Base-by-base conservation (phyloP, 306 rosid species). In the Hippophae gyantsensis region DNA sequence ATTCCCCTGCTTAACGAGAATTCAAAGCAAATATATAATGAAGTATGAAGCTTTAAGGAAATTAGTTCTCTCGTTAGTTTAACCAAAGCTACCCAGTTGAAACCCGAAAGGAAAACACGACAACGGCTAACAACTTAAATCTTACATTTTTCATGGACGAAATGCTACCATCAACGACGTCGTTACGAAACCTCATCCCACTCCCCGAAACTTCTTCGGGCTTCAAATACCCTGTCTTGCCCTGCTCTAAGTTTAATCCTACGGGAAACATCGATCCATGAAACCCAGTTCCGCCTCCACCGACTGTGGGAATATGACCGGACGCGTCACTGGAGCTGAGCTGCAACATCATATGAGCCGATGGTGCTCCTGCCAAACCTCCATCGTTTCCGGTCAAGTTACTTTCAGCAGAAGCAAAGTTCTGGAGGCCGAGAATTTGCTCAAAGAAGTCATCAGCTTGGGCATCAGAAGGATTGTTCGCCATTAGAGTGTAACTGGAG, bases 181-280 rank as follows among this genome's bases (percentile, higher is more conserved):
- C 94, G 8, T 84, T 84, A 12, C 84, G 93, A 78, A 82, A 90
- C 41, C 87, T 82, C 60, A 87, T 87, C 10, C 82, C 88, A 61
- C 87, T 92, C 6, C 90, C 93, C 13, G 99, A 92, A 67, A 93
- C 83, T 26, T 92, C 96, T 43, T 92, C 98, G 13, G 92, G 79
- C 63, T 82, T 83, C 62, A 87, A 52, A 66, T 83, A 87, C 52
- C 79, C 81, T 42, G 79, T 72, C 66, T 88, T 83, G 5, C 93
- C 90, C 49, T 88, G 99, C 65, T 92, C 96, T 76, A 92, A 59
- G 72, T 96, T 92, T 77, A 92, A 65, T 38, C 95, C 99, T 10
- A 92, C 54, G 48, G 90, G 95, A 47, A 85, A 92, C 5, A 79
- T 82, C 59, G 86, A 77, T 8, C 86, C 81, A 51, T 81, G 98